Evolutionary conservation across 106 monocot species (phyloP).

Genomic region (Dioscorea zingiberensis): DNA sequence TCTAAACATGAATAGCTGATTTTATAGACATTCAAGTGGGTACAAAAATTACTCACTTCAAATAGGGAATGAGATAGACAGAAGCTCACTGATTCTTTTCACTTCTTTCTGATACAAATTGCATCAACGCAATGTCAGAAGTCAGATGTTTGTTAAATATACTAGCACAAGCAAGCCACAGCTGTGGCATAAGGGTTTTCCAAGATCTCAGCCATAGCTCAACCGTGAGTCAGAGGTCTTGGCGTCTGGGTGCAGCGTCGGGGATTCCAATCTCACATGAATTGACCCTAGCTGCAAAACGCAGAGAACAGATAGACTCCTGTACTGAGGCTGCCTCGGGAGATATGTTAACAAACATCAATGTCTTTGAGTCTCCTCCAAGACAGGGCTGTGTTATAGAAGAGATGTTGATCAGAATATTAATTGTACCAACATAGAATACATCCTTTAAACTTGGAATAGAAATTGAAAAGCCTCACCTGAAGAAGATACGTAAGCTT

Average conservation of each 20-base stretch:
- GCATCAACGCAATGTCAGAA: slow-evolving; percentile 11
- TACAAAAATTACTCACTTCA: too few species aligned
- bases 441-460: not conserved
- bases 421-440: not conserved
- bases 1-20: too few species aligned
- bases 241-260: slow-evolving; percentile 51
- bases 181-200: not conserved
- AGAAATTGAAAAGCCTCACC: slow-evolving; percentile 18
- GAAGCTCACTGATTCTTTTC: too few species aligned
- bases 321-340: slow-evolving; percentile 56
- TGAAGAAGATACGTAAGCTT: slow-evolving; percentile 89
- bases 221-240: slow-evolving; percentile 29
- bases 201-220: slow-evolving; percentile 29
- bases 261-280: slow-evolving; percentile 75
- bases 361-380: slow-evolving; percentile 84
- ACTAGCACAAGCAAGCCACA: not conserved
- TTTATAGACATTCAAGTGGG: too few species aligned
- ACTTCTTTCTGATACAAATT: slow-evolving; percentile 14
- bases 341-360: slow-evolving; percentile 93
- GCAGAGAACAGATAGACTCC: slow-evolving; percentile 78
- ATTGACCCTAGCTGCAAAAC: slow-evolving; percentile 84
- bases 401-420: not conserved
- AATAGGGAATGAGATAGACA: too few species aligned
- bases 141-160: slow-evolving; percentile 8
- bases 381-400: slow-evolving; percentile 61